Conservation (phyloP, 805 yeast species). For the Zygosaccharomyces bailii region DNA sequence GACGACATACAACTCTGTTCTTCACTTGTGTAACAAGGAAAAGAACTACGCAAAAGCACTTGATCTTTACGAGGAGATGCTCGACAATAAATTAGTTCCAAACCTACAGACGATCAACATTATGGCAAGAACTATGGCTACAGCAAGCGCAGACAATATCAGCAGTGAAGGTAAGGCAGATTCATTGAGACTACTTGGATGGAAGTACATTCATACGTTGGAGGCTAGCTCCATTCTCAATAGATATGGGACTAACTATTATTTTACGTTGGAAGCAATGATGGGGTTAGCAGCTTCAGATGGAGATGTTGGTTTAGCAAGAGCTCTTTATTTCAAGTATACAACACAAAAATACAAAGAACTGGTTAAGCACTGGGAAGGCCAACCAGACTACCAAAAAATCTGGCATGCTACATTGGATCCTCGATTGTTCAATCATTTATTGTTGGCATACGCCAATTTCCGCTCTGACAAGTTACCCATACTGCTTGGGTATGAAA, state of each 20-base stretch:
- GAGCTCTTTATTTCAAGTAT: constrained; percentile 60
- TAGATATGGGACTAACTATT: constrained; percentile 9
- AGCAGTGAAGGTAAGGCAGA: constrained; percentile 31
- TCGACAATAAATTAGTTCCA: constrained; percentile 26
- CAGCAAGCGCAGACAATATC: constrained; percentile 26
- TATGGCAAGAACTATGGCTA: constrained; percentile 30
- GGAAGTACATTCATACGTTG: constrained; percentile 73
- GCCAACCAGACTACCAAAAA: constrained; percentile 5
- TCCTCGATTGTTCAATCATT: constrained; percentile 43
- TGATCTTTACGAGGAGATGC: constrained; percentile 73
- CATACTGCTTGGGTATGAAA: constrained; percentile 40
- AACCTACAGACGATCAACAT: constrained; percentile 21
- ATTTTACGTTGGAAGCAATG: constrained; percentile 49
- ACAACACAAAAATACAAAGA: constrained; percentile 34
- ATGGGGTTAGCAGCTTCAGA: constrained; percentile 73
- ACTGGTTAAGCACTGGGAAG: constrained; percentile 10
- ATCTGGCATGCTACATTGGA: constrained; percentile 34
- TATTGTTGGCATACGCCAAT: constrained; percentile 50
- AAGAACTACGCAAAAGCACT: constrained; percentile 69
- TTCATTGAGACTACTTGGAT: constrained; percentile 46
- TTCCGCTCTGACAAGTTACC: constrained; percentile 34
- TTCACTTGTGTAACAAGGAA: constrained; percentile 59
- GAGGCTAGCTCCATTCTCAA: constrained; percentile 37
- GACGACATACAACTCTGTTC: constrained; percentile 65
- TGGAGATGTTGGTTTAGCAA: constrained; percentile 68